Evolutionary conservation across 2,329 filamentous ascomycete genomes (phyloP).

Genomic region (Calonectria ilicicola): DNA sequence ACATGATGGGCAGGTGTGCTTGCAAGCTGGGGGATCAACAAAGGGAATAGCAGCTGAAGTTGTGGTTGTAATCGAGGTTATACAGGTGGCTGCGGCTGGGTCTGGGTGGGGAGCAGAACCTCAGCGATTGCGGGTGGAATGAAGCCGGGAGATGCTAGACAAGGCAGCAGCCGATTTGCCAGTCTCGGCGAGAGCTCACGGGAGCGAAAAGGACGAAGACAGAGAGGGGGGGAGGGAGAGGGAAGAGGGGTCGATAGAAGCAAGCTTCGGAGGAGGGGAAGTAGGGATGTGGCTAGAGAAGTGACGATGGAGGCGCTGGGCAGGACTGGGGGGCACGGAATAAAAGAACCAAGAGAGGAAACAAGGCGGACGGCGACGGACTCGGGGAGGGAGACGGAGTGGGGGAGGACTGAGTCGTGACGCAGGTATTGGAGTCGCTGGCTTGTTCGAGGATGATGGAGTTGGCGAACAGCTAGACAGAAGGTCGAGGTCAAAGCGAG

Average conservation of each 20-base stretch:
- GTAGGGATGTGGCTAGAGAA: background rate
- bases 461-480: slow-evolving; percentile 9
- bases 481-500: slow-evolving; percentile 21
- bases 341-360: background rate
- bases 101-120: background rate
- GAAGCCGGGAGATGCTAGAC: background rate
- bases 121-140: background rate
- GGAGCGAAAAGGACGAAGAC: background rate
- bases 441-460: slow-evolving; percentile 18
- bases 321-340: background rate
- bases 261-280: slow-evolving; percentile 21
- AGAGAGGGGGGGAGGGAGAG: background rate
- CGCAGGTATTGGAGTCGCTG: slow-evolving; percentile 22
- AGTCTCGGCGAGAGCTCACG: background rate
- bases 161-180: slow-evolving; percentile 3
- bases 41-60: background rate
- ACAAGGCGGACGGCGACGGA: background rate
- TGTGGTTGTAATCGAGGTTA: background rate
- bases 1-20: slow-evolving; percentile 33
- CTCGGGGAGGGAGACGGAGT: slow-evolving; percentile 6
- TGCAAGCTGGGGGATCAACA: background rate
- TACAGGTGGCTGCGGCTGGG: background rate
- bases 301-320: background rate
- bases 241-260: slow-evolving; percentile 7
- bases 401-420: slow-evolving; percentile 19